These are phyloP conservation scores for Mycena capillaripes DNA, from an alignment of 768 basidiomycete genomes.

Conservation along the genomic window DNA sequence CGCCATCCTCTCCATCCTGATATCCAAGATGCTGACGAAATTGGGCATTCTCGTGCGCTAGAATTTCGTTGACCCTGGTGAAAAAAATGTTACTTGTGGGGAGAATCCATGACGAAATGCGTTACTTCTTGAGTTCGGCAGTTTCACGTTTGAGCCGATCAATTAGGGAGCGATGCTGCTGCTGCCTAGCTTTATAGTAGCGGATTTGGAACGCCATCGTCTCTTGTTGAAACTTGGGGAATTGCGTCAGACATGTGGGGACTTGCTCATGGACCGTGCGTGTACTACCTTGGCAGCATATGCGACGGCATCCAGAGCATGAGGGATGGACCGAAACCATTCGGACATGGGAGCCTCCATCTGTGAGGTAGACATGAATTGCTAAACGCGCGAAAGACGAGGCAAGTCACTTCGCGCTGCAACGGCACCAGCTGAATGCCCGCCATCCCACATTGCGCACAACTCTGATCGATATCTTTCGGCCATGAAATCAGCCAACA, in stretches of 20 bases:
- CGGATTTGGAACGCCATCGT: constrained; percentile 77
- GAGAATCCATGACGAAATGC: constrained; percentile 19
- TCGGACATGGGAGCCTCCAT: constrained; percentile 86
- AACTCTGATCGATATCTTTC: constrained; percentile 80
- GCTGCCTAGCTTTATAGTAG: constrained; percentile 69
- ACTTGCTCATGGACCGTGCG: neutral
- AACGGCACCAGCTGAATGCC: constrained; percentile 79
- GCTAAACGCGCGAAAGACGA: neutral
- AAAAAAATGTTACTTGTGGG: constrained; percentile 8
- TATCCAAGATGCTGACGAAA: constrained; percentile 54
- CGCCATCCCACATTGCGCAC: constrained; percentile 74
- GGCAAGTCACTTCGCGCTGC: constrained; percentile 73
- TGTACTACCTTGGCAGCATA: constrained; percentile 79
- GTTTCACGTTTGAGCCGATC: constrained; percentile 67
- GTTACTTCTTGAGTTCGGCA: constrained; percentile 72
- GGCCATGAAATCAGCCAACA: neutral
- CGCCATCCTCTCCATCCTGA: constrained; percentile 36
- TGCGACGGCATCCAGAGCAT: constrained; percentile 73
- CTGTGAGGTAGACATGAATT: constrained; percentile 51
- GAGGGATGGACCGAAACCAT: constrained; percentile 81
- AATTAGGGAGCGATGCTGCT: constrained; percentile 67
- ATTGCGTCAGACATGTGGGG: neutral
- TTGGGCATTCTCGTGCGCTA: constrained; percentile 65
- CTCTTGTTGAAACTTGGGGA: constrained; percentile 83
- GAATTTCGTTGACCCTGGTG: constrained; percentile 62